phyloP scores from a whole-genome alignment of 2,329 filamentous ascomycete species.

The Fusarium sp. region DNA sequence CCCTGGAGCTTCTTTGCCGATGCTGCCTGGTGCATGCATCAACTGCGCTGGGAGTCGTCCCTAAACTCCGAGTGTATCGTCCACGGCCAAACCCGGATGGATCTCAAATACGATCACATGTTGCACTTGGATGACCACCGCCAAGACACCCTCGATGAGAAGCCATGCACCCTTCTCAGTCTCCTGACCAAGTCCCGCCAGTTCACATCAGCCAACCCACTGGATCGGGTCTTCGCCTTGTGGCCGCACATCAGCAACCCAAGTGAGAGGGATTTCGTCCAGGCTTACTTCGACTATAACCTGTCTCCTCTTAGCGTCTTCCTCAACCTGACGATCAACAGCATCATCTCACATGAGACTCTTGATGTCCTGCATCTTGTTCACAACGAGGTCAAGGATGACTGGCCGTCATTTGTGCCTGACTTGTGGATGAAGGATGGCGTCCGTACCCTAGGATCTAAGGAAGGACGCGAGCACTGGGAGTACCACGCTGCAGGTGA shows the following conservation, averaged over 20 bases:
- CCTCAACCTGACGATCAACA: constrained; percentile 17
- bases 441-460: constrained; percentile 6
- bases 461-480: constrained; percentile 13
- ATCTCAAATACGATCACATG: constrained; percentile 16
- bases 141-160: constrained; percentile 1
- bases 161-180: constrained; percentile 4
- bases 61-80: constrained; percentile 13
- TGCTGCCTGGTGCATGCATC: constrained; percentile 14
- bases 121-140: constrained; percentile 8
- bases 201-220: constrained; percentile 10
- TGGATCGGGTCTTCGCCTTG: constrained; percentile 11
- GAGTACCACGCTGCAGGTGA: constrained; percentile 10
- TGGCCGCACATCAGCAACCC: constrained; percentile 10
- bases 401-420: constrained; percentile 11
- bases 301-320: constrained; percentile 7
- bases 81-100: constrained; percentile 10
- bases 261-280: constrained; percentile 2
- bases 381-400: constrained; percentile 10
- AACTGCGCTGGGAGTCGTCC: constrained; percentile 12
- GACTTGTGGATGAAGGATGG: constrained; percentile 15
- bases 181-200: constrained; percentile 12
- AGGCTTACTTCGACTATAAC: constrained; percentile 13
- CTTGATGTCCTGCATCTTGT: constrained; percentile 8
- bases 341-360: constrained; percentile 5
- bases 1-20: constrained; percentile 16